phyloP scores from a whole-genome alignment of 2,329 filamentous ascomycete species.

The Cladosporium sp. region DNA sequence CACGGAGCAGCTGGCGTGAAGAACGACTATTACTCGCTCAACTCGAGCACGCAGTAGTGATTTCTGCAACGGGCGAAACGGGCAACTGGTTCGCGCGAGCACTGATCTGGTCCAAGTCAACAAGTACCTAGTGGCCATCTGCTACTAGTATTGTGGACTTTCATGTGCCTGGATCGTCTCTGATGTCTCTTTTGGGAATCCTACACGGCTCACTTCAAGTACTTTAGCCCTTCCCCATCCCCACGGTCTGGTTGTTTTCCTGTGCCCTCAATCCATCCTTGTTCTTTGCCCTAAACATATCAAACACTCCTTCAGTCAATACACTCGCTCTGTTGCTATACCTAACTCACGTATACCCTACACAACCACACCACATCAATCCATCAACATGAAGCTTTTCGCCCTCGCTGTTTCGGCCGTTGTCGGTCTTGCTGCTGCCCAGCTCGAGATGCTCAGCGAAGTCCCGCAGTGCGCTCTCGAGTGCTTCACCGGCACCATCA shows the following conservation, averaged over 20 bases:
- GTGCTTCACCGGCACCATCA: slow-evolving; percentile 53
- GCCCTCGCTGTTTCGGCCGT: slow-evolving; percentile 16
- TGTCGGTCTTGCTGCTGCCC: slow-evolving; percentile 18
- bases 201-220: background rate
- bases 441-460: slow-evolving; percentile 16
- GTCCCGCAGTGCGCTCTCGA: slow-evolving; percentile 31
- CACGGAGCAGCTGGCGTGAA: background rate
- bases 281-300: background rate
- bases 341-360: background rate
- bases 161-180: background rate
- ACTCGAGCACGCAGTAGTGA: background rate
- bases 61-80: slow-evolving; percentile 5
- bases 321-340: background rate
- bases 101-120: background rate
- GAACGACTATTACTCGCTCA: background rate
- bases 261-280: background rate
- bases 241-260: background rate
- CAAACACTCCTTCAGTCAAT: background rate
- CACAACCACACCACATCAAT: background rate
- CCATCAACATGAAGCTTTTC: slow-evolving; percentile 18
- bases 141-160: background rate
- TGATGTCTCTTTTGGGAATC: background rate
- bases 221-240: background rate
- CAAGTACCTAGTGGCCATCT: background rate
- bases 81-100: slow-evolving; percentile 7